Evolutionary conservation across 2,329 filamentous ascomycete species (phyloP).

Genomic region (Fusarium abutilonis): DNA sequence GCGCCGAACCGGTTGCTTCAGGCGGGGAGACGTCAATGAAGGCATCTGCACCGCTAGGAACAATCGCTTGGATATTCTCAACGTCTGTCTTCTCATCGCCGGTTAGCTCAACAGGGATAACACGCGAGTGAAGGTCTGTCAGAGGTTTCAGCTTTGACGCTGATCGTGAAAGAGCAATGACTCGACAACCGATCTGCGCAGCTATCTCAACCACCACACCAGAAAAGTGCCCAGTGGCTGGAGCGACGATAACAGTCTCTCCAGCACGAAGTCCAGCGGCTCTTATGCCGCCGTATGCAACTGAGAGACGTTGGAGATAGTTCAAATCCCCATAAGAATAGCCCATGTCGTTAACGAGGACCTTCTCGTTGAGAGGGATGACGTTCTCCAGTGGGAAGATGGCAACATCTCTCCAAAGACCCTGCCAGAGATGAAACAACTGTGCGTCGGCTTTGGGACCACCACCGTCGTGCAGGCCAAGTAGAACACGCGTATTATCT

Average conservation of each 20-base stretch:
- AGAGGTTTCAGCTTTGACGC: constrained; percentile 17
- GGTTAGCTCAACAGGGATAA: constrained; percentile 17
- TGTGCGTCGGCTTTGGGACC: constrained; percentile 7
- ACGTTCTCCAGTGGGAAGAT: constrained; percentile 16
- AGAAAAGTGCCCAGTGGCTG: constrained; percentile 34
- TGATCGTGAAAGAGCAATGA: constrained; percentile 30
- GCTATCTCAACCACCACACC: constrained; percentile 27
- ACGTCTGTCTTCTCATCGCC: constrained; percentile 21
- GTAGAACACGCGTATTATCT: constrained; percentile 8
- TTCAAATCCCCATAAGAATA: constrained; percentile 29
- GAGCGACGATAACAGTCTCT: constrained; percentile 27
- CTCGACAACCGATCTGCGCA: constrained; percentile 31
- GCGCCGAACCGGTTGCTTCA: constrained; percentile 6
- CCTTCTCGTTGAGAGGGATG: constrained; percentile 15
- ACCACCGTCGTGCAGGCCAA: constrained; percentile 22
- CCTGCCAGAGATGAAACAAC: constrained; percentile 26
- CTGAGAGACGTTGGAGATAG: constrained; percentile 30
- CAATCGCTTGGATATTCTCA: not conserved
- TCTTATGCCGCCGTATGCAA: constrained; percentile 28
- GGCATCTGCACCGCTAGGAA: constrained; percentile 17
- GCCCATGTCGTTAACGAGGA: constrained; percentile 15
- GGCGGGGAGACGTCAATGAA: constrained; percentile 36
- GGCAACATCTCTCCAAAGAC: constrained; percentile 27
- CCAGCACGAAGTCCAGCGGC: constrained; percentile 13
- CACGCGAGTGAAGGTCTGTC: not conserved